Base-by-base conservation (phyloP, 2,329 filamentous ascomycete species). In the Drechslerella coelobrocha region DNA sequence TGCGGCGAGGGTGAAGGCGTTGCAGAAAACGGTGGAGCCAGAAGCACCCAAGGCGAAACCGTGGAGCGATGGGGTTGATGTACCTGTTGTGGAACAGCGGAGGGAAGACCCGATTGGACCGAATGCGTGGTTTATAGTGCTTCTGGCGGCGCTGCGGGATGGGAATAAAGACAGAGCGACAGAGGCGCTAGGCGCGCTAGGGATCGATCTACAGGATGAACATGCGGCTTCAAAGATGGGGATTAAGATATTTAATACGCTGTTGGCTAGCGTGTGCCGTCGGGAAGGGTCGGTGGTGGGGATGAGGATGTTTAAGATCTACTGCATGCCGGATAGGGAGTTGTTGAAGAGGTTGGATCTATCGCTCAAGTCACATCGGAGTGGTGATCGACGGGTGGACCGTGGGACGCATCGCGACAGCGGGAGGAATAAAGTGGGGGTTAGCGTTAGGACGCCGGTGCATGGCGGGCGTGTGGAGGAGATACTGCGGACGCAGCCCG, bases 291-390 rank as follows among this genome's bases (percentile, higher is more conserved):
- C 66, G 1, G 53, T 71, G 24, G 52, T 63, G 48, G 66, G 66
- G 2, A 71, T 71, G 66, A 48, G 66, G 19, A 71, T 71, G 66
- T 71, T 63, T 37, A 62, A 71, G 23, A 21, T 63, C n/a, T 71
- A 71, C 31, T 71, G 66, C 48, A 31, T 71, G 21, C 53, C 66
- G 14, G 37, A 62, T 14, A 59, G 48, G 17, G n/a, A 54, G 26
- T 29, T 71, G 14, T 26, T 63, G 1, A 63, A 55, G 19, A 34
- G 54, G 37, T 7, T 60, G 29, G 59, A 71, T 26, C 39, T 63
- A 21, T 71, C 66, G 7, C 37, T 59, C 9, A 62, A 71, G 27
- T 71, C 66, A 1, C 66, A 71, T 17, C 59, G 66, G 3, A 71
- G 66, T 24, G 66, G 66, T 24, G 66, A 71, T 24, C 26, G 66